phyloP scores from a whole-genome alignment of 192 early-diverging fungal species.

The Coemansia sp. region DNA sequence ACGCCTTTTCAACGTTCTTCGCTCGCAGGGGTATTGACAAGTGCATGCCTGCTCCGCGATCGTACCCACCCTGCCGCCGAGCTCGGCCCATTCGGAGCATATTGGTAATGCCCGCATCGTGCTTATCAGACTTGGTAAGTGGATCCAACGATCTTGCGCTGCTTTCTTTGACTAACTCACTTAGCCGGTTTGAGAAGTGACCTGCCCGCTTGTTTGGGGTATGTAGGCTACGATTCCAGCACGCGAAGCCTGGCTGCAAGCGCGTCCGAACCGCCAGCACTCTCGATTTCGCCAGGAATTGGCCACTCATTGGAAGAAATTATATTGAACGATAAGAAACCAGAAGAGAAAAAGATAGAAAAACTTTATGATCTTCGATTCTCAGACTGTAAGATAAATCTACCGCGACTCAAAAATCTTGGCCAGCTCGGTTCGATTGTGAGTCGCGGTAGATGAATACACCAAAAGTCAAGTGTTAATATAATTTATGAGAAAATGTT shows the following conservation, averaged over 20 bases:
- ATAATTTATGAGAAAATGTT: not conserved
- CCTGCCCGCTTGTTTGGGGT: not conserved
- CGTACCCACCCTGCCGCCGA: slow-evolving; percentile 24
- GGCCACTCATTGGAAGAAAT: not conserved
- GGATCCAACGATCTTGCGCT: not conserved
- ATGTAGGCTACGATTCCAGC: not conserved
- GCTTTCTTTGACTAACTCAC: not conserved
- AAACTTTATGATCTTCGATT: not conserved
- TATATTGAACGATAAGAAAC: not conserved
- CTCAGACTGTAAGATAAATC: not conserved
- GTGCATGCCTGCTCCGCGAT: slow-evolving; percentile 31
- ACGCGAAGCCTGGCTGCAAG: not conserved
- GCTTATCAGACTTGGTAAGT: slow-evolving; percentile 1
- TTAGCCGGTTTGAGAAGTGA: not conserved
- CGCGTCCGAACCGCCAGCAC: not conserved
- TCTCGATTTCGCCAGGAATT: not conserved
- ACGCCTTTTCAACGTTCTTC: slow-evolving; percentile 46
- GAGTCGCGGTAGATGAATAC: not conserved
- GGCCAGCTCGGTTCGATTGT: not conserved
- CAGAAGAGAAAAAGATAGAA: not conserved
- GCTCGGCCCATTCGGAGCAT: slow-evolving; percentile 7
- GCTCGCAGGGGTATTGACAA: slow-evolving; percentile 33
- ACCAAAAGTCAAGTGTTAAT: not conserved
- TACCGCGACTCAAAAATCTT: not conserved
- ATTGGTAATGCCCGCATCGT: not conserved